phyloP scores from a whole-genome alignment of 2,329 filamentous ascomycete genomes.

The Alternaria triticina region DNA sequence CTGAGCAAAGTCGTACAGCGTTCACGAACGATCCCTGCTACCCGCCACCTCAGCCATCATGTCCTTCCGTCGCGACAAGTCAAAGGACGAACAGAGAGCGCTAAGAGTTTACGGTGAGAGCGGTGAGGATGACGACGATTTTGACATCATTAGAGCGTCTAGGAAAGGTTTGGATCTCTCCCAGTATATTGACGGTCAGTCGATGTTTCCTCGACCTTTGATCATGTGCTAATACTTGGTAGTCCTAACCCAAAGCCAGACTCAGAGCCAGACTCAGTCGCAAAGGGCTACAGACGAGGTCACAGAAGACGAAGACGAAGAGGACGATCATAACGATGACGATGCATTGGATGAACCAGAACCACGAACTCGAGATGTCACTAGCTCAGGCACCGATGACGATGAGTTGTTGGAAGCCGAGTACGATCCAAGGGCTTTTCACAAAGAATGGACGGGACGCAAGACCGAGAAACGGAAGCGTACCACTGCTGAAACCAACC shows the following conservation, averaged over 20 bases:
- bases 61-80: conserved; percentile 21
- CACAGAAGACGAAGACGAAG: neutral
- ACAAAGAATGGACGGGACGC: conserved; percentile 69
- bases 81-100: conserved; percentile 2
- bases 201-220: neutral
- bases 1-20: neutral
- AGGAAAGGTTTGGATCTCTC: conserved; percentile 42
- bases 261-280: conserved; percentile 32
- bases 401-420: conserved; percentile 59
- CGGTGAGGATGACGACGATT: conserved; percentile 39
- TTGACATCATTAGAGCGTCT: conserved; percentile 50
- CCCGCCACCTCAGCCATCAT: conserved; percentile 8
- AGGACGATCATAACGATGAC: conserved; percentile 17
- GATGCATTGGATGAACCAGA: neutral
- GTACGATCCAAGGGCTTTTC: conserved; percentile 58
- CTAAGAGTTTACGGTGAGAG: too few relatives aligned
- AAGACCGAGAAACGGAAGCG: conserved; percentile 62
- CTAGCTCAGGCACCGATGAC: conserved; percentile 16
- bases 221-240: conserved; percentile 9
- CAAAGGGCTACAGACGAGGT: conserved; percentile 15
- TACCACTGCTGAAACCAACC: conserved; percentile 56
- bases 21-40: neutral
- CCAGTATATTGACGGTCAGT: conserved; percentile 43
- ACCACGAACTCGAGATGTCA: neutral
- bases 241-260: conserved; percentile 38